Evolutionary conservation across 2,329 filamentous ascomycete genomes (phyloP), one percentile per base, ranked within the genome.

Genomic region (Ramichloridium luteum): DNA sequence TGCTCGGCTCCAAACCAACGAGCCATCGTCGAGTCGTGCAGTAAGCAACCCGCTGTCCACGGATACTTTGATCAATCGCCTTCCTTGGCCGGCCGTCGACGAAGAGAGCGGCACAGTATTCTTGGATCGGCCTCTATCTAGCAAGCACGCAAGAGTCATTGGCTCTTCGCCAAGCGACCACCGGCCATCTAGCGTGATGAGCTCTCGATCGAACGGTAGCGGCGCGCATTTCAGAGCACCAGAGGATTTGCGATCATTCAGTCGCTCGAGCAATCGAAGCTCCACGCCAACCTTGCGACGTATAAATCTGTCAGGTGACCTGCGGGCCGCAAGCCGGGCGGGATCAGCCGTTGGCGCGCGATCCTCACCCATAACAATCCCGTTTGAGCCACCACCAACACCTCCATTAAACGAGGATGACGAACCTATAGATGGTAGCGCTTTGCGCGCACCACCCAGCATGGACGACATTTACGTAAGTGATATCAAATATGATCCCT

Each of bases 391-490:
- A 38, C 59, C 58, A 38, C 58, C 60, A 42, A 62, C 61, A 38
- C 60, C 58, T 49, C 71, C 67, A 50, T 69, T 68, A 46, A 68
- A 62, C 47, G 72, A 74, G 64, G 79, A 78, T 55, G 81, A 83
- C 8, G 20, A 8, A 8, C 8, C 20, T n/a, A 23, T 78, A 59
- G 85, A 88, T 64, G 83, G 85, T 70, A 80, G 82, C 65, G 85
- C 84, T 63, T 77, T 74, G 62, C 81, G 82, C 57, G 65, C 78
- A 55, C 79, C 75, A 66, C 80, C 77, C 62, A 93, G 36, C 17
- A 40, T 93, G 83, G 70, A 82, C 58, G 83, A 93, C 68, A 78
- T 93, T 64, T 93, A 81, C 65, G 85, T 93, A 73, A 79, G 84
- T 80, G 25, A 38, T 40, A 34, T 32, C 4, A 17, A 77, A 80